A percentile compares a stretch with the other conserved stretches of the same genome.
phyloP scores from a whole-genome alignment of 108 stramenopile species.

The Licmophora abbreviata region DNA sequence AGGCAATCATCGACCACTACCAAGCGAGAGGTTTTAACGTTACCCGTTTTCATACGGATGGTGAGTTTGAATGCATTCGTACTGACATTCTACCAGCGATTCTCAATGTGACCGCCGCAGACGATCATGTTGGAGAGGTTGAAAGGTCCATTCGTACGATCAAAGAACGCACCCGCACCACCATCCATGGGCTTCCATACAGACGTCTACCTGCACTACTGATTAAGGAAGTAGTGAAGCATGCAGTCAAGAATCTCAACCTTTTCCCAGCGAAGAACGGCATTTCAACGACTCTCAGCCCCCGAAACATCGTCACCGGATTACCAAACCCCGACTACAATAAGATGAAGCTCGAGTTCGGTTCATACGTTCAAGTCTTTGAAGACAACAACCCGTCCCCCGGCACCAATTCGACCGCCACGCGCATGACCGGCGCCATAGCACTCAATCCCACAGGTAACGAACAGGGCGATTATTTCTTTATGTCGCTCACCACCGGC shows the following conservation, averaged over 20 bases:
- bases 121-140: not conserved
- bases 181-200: conserved; percentile 25
- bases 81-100: not conserved
- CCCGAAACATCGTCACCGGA: conserved; percentile 7
- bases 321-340: conserved; percentile 3
- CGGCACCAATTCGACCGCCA: conserved; percentile 8
- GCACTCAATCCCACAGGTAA: conserved; percentile 22
- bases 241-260: conserved; percentile 19
- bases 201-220: conserved; percentile 10
- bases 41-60: not conserved
- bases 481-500: conserved; percentile 16
- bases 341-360: conserved; percentile 7
- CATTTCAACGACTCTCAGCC: conserved; percentile 25
- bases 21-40: not conserved
- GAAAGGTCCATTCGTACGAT: not conserved
- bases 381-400: conserved; percentile 26
- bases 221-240: conserved; percentile 13
- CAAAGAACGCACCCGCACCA: conserved; percentile 26
- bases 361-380: conserved; percentile 6
- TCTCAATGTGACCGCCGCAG: not conserved
- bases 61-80: not conserved
- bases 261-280: conserved; percentile 23
- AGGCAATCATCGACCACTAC: too few species aligned
- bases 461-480: conserved; percentile 31
- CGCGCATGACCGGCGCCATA: conserved; percentile 22